A percentile compares a stretch with the other conserved stretches of the same genome.
Conservation (phyloP, 1,284 basidiomycete genomes). For the Apiotrichum porosum region DNA sequence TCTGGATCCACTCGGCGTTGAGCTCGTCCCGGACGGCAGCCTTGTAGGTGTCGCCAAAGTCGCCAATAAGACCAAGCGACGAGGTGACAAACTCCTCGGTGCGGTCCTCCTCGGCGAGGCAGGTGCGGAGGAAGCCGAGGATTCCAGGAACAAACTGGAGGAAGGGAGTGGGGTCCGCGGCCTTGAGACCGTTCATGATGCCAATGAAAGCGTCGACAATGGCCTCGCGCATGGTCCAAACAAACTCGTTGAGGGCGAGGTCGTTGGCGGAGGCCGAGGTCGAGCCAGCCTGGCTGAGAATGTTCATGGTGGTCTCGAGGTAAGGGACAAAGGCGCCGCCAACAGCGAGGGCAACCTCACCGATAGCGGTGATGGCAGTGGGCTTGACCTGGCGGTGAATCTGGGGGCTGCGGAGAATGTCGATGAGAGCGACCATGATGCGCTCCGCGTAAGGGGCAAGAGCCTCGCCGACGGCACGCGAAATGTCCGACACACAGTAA, state of each 20-base stretch:
- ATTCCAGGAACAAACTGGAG: conserved; percentile 71
- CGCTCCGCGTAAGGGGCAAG: conserved; percentile 74
- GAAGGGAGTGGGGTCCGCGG: conserved; percentile 58
- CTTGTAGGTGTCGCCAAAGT: conserved; percentile 78
- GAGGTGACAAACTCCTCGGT: conserved; percentile 73
- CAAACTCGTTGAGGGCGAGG: conserved; percentile 63
- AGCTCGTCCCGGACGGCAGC: conserved; percentile 76
- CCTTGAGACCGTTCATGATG: conserved; percentile 84
- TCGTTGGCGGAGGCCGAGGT: conserved; percentile 71
- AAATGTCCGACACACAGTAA: conserved; percentile 91
- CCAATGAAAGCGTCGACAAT: conserved; percentile 97
- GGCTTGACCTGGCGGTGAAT: conserved; percentile 95
- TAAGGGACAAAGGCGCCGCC: conserved; percentile 83
- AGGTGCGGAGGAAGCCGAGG: conserved; percentile 74
- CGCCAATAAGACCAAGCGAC: conserved; percentile 80
- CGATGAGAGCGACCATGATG: conserved; percentile 86
- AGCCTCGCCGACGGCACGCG: conserved; percentile 81
- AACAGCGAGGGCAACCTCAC: conserved; percentile 88
- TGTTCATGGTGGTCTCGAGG: conserved; percentile 82
- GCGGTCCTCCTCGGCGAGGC: conserved; percentile 70
- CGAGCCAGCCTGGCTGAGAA: conserved; percentile 82
- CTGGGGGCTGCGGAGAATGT: conserved; percentile 86
- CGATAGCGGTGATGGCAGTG: conserved; percentile 88
- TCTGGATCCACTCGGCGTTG: conserved; percentile 73
- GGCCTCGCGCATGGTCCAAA: conserved; percentile 82